phyloP scores from a whole-genome alignment of 1,284 basidiomycete genomes.

The Calocybe gambosa region DNA sequence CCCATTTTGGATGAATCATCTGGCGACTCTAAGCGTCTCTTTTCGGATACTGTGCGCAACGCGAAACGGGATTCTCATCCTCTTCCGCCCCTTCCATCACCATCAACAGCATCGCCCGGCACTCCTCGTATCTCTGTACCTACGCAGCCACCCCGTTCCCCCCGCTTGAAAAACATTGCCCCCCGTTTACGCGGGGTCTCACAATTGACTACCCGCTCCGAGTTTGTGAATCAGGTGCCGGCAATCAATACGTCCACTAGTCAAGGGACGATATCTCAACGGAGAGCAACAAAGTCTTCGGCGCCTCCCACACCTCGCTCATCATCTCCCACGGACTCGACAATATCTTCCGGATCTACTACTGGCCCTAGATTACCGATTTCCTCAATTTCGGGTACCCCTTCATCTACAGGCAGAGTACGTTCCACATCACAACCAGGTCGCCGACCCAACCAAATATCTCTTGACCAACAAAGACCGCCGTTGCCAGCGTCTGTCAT shows the following conservation, averaged over 20 bases:
- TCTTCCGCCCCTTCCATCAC: constrained; percentile 59
- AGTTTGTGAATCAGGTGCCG: constrained; percentile 28
- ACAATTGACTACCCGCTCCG: constrained; percentile 39
- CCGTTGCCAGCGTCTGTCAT: constrained; percentile 39
- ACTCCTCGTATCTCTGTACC: constrained; percentile 29
- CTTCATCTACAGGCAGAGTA: constrained; percentile 36
- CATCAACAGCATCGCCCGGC: constrained; percentile 29
- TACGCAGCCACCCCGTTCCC: constrained; percentile 36
- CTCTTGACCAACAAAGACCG: constrained; percentile 38
- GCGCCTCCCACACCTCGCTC: constrained; percentile 52
- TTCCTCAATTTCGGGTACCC: constrained; percentile 17
- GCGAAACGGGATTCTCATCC: constrained; percentile 52
- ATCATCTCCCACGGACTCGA: constrained; percentile 56
- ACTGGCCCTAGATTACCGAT: constrained; percentile 34
- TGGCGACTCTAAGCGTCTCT: constrained; percentile 20
- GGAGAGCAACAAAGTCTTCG: constrained; percentile 58
- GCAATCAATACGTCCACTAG: constrained; percentile 55
- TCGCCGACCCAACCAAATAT: constrained; percentile 48
- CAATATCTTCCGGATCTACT: constrained; percentile 39
- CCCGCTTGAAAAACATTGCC: constrained; percentile 32
- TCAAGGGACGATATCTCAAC: constrained; percentile 64
- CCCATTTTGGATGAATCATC: constrained; percentile 11
- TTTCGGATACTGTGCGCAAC: constrained; percentile 32
- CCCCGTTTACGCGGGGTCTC: constrained; percentile 51
- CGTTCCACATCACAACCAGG: constrained; percentile 69